Base-by-base conservation (phyloP, 345 rosid species). In the Angophora floribunda region DNA sequence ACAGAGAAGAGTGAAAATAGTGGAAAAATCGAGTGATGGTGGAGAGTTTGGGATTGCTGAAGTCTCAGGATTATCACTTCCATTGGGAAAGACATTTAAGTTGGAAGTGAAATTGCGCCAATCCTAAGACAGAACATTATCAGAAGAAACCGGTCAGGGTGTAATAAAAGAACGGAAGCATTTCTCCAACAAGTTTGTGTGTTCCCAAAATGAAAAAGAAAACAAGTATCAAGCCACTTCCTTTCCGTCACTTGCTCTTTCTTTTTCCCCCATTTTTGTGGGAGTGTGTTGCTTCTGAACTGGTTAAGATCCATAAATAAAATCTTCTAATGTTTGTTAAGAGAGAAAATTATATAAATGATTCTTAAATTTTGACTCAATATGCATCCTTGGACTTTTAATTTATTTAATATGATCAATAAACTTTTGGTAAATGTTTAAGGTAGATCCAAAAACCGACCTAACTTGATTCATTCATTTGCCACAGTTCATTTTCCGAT, bases 81-180 rank as follows among this genome's bases (percentile, higher is more conserved):
- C 53, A 4, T 22, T 93, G 47, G 95, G 94, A 52, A 52, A 92
- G 87, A 91, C 91, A 86, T 95, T 96, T 87, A 86, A 91, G 87
- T 89, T 94, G 89, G 88, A 90, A 70, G 78, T 94, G 65, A 92
- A 88, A 55, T 51, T 89, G 19, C 32, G 59, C 82, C 26, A 36
- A 36, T 36, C 49, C 10, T 75, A 36, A 1, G 4, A 36, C 26
- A 19, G 0, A 75, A 75, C 7, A 75, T 1, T 16, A 36, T 75
- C 4, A 17, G 2, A 32, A 70, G 2, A 65, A 65, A 65, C 78
- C 5, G 3, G 3, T 65, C 78, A 6, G 6, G 1, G 44, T 70
- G 80, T 70, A 70, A 70, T 17, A 36, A 16, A 32, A 17, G 41
- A 61, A 4, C 1, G 8, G 8, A 32, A 9, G 21, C 7, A 9